A percentile compares a stretch with the other conserved stretches of the same genome.
Conservation (phyloP, 2,329 filamentous ascomycete genomes). For the Xylariaceae sp. region DNA sequence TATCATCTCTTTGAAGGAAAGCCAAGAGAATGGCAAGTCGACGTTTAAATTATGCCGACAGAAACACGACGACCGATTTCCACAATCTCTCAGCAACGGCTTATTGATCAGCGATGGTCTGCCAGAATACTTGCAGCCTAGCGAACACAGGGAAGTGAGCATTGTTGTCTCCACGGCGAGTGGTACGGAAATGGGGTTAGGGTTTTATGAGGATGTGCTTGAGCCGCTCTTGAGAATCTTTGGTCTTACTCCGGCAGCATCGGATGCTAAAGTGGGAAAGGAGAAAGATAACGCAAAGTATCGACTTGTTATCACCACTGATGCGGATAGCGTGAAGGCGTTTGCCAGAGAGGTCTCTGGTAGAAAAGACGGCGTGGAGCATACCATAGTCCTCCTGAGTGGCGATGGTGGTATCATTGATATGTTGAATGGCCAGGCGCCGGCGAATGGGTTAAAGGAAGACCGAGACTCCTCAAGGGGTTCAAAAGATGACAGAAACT, state of each 20-base stretch:
- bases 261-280: slow-evolving; percentile 4
- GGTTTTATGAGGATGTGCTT: slow-evolving; percentile 56
- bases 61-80: slow-evolving; percentile 30
- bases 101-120: slow-evolving; percentile 35
- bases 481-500: neutral
- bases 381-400: slow-evolving; percentile 74
- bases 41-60: slow-evolving; percentile 19
- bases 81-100: slow-evolving; percentile 35
- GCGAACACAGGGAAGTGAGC: slow-evolving; percentile 43
- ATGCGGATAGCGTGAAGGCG: slow-evolving; percentile 60
- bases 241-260: slow-evolving; percentile 33
- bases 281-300: slow-evolving; percentile 35
- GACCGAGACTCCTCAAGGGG: neutral
- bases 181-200: slow-evolving; percentile 56
- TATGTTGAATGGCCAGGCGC: slow-evolving; percentile 63
- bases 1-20: slow-evolving; percentile 40
- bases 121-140: slow-evolving; percentile 37
- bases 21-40: slow-evolving; percentile 15
- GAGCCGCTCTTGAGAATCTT: slow-evolving; percentile 52
- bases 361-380: slow-evolving; percentile 24
- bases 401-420: slow-evolving; percentile 88
- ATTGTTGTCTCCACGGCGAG: slow-evolving; percentile 67
- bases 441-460: slow-evolving; percentile 1
- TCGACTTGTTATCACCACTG: slow-evolving; percentile 60
- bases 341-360: slow-evolving; percentile 47